A percentile compares a stretch with the other conserved stretches of the same genome.
phyloP scores from a whole-genome alignment of 2,329 filamentous ascomycete genomes.

The Botrytis galanthina region DNA sequence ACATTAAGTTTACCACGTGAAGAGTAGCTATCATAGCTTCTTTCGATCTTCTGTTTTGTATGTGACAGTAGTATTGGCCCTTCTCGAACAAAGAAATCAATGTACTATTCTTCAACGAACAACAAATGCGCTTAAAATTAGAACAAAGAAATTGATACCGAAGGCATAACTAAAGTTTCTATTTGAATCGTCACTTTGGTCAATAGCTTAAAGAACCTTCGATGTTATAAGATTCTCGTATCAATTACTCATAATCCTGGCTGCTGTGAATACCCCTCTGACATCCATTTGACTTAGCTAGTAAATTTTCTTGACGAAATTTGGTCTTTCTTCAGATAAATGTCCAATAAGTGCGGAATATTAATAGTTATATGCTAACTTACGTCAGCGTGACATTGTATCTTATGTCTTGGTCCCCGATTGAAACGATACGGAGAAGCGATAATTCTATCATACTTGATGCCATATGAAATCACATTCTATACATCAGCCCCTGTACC shows the following conservation, averaged over 20 bases:
- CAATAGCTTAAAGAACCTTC: neutral
- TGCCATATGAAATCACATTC: neutral
- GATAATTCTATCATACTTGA: neutral
- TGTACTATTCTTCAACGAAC: neutral
- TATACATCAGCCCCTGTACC: accelerated
- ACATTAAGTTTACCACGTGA: neutral
- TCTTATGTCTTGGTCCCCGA: neutral
- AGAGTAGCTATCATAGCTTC: neutral
- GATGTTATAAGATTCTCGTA: neutral
- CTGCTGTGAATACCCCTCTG: neutral
- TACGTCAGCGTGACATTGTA: neutral
- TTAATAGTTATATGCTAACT: neutral
- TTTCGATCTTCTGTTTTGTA: neutral
- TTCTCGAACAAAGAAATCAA: neutral
- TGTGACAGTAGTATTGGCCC: neutral
- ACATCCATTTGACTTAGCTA: neutral
- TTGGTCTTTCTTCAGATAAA: accelerated
- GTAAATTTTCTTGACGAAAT: neutral
- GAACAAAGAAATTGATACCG: neutral
- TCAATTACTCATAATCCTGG: neutral
- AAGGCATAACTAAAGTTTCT: neutral
- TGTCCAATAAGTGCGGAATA: accelerated
- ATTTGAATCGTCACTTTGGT: neutral
- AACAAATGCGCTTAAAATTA: accelerated
- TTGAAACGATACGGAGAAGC: neutral